Evolutionary conservation across 768 basidiomycete species (phyloP).

Genomic region (Cyclocybe cylindracea): DNA sequence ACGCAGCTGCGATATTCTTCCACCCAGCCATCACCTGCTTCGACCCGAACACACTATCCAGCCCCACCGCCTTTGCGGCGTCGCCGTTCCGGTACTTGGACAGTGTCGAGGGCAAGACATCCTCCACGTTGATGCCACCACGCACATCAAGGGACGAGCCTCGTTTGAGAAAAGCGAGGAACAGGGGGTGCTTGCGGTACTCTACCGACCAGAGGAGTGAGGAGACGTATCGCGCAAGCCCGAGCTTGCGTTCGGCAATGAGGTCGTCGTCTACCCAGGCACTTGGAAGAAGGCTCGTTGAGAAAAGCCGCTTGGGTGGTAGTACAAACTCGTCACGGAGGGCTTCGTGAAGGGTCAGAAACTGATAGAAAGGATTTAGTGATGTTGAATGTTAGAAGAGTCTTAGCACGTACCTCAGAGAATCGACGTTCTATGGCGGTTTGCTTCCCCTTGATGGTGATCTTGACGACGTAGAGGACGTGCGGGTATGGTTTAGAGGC

Average conservation of each 20-base stretch:
- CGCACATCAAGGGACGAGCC: conserved; percentile 9
- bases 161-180: conserved; percentile 35
- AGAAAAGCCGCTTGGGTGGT: conserved; percentile 47
- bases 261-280: conserved; percentile 52
- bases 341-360: conserved; percentile 16
- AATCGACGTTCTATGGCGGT: conserved; percentile 32
- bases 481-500: conserved; percentile 41
- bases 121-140: conserved; percentile 37
- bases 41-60: conserved; percentile 10
- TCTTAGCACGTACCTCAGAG: conserved; percentile 35
- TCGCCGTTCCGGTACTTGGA: conserved; percentile 13
- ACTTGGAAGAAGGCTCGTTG: conserved; percentile 42
- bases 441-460: conserved; percentile 27
- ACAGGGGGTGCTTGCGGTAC: conserved; percentile 28
- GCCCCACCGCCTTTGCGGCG: conserved; percentile 24
- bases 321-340: conserved; percentile 36
- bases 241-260: conserved; percentile 48
- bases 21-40: neutral
- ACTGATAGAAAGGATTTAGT: conserved; percentile 28
- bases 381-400: conserved; percentile 20
- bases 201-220: conserved; percentile 31
- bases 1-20: conserved; percentile 42
- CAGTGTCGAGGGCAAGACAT: conserved; percentile 47
- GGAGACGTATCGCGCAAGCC: conserved; percentile 41
- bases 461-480: conserved; percentile 42